Percentiles rank a stretch among this genome's conserved stretches.
These are phyloP conservation scores for Tetrastigma voinierianum DNA, from an alignment of 164 flowering plant genomes.

Conservation along the genomic window DNA sequence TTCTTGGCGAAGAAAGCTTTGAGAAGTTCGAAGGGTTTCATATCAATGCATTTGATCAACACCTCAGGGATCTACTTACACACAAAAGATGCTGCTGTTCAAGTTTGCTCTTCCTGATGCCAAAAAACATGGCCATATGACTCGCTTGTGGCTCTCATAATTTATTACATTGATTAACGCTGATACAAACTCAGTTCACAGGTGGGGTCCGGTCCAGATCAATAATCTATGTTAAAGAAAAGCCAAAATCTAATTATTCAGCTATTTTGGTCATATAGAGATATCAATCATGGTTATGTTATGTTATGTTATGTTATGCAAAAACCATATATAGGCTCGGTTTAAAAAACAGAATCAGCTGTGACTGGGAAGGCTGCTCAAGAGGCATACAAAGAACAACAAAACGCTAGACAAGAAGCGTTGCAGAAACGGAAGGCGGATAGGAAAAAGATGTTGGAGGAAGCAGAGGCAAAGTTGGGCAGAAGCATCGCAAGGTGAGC, in stretches of 20 bases:
- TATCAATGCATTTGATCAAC: slow-evolving; percentile 90
- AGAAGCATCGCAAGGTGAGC: slow-evolving; percentile 82
- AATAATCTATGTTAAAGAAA: not conserved
- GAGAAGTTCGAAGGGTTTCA: slow-evolving; percentile 77
- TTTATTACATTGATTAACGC: slow-evolving; percentile 90
- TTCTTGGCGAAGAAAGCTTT: slow-evolving; percentile 92
- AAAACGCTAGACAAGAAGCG: slow-evolving; percentile 83
- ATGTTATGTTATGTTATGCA: no score
- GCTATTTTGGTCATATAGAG: not conserved
- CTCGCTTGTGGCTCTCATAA: slow-evolving; percentile 83
- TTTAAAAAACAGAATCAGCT: slow-evolving; percentile 77
- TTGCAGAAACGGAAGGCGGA: slow-evolving; percentile 81
- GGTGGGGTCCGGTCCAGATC: slow-evolving; percentile 45
- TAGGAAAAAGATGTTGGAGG: slow-evolving; percentile 72
- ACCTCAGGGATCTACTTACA: slow-evolving; percentile 41
- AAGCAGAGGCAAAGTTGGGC: slow-evolving; percentile 86
- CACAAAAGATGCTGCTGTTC: slow-evolving; percentile 76
- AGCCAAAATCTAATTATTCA: not conserved
- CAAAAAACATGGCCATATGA: slow-evolving; percentile 89
- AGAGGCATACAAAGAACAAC: slow-evolving; percentile 82
- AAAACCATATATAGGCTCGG: slow-evolving; percentile 67
- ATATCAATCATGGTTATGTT: not conserved
- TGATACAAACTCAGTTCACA: slow-evolving; percentile 89
- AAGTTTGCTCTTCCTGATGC: slow-evolving; percentile 87
- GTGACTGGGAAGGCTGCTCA: slow-evolving; percentile 77